Evolutionary conservation across 768 basidiomycete species (phyloP), one percentile per base, ranked within the genome.

Genomic region (Goffeauzyma gilvescens): DNA sequence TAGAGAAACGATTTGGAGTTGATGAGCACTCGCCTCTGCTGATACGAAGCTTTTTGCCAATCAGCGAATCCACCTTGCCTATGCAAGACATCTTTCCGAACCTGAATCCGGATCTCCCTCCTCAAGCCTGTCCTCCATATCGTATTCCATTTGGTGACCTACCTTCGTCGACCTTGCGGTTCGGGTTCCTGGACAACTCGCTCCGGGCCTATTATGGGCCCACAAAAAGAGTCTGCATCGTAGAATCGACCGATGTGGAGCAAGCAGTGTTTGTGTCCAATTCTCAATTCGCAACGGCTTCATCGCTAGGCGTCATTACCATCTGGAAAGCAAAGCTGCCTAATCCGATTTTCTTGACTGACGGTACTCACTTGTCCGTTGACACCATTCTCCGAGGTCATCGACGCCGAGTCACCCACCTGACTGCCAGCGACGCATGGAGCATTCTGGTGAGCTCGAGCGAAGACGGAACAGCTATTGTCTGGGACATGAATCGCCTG

Each of bases 401-500:
- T 52, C 75, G 72, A 3, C 74, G 74, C 34, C 69, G 72, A 36
- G 72, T 90, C 18, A 59, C 69, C 1, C 78, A 73, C 51, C 69
- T 90, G 13, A 66, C 76, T 6, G 76, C 81, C 1, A 87, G 80
- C 12, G 68, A 79, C 32, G 65, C 77, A 2, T 90, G 87, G 87
- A 82, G 81, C 1, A 53, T 85, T 18, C 72, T 75, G 18, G 72
- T 87, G 32, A 87, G 81, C 50, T 84, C 84, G 8, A 81, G 81
- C 13, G 71, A 73, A 54, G 86, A 90, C 53, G 83, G 86, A 1
- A 82, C 77, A 48, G 83, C 80, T 0, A 79, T 78, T 3, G 44
- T 90, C 3, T 93, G 87, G 87, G 87, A 90, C 60, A 69, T 86
- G 40, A 90, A 93, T 56, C 68, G 75, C 21, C 79, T 80, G 6